Conservation (phyloP, 2,329 filamentous ascomycete species). For the Macroventuria anomochaeta region DNA sequence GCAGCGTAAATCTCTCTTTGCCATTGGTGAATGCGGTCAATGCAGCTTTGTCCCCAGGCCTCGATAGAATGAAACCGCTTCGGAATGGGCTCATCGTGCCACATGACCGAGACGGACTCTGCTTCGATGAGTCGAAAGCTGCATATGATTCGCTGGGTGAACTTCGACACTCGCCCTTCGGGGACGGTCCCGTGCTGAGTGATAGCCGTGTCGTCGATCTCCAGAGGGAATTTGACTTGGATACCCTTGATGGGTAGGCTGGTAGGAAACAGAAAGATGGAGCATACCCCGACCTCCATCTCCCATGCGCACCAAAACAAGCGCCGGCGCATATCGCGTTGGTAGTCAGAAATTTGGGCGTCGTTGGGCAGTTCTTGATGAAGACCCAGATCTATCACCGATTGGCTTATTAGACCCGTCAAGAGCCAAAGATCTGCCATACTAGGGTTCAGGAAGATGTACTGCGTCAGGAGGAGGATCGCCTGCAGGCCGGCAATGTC, state of each 20-base stretch:
- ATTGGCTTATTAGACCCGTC: constrained; percentile 47
- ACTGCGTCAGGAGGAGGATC: constrained; percentile 45
- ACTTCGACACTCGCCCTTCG: constrained; percentile 42
- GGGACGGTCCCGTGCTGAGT: constrained; percentile 36
- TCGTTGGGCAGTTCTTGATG: constrained; percentile 47
- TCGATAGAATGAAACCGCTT: constrained; percentile 32
- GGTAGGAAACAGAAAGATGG: constrained; percentile 41
- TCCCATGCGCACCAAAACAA: constrained; percentile 49
- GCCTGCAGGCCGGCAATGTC: constrained; percentile 45
- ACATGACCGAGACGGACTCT: constrained; percentile 42
- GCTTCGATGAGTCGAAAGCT: constrained; percentile 44
- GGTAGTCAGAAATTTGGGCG: constrained; percentile 31
- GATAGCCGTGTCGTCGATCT: constrained; percentile 45
- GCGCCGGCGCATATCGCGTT: constrained; percentile 48
- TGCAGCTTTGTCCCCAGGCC: constrained; percentile 39
- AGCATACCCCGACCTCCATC: constrained; percentile 48
- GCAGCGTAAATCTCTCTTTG: constrained; percentile 38
- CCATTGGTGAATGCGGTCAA: constrained; percentile 39
- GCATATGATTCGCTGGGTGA: constrained; percentile 45
- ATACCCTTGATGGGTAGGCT: constrained; percentile 40
- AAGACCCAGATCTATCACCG: constrained; percentile 45
- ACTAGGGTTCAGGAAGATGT: constrained; percentile 46
- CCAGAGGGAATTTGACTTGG: constrained; percentile 41
- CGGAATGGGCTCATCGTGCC: constrained; percentile 42
- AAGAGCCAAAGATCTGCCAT: constrained; percentile 48